Evolutionary conservation across 202 grass and related monocot species (phyloP), one percentile per base, ranked within the genome.

Genomic region (Dendrocalamus latiflorus): DNA sequence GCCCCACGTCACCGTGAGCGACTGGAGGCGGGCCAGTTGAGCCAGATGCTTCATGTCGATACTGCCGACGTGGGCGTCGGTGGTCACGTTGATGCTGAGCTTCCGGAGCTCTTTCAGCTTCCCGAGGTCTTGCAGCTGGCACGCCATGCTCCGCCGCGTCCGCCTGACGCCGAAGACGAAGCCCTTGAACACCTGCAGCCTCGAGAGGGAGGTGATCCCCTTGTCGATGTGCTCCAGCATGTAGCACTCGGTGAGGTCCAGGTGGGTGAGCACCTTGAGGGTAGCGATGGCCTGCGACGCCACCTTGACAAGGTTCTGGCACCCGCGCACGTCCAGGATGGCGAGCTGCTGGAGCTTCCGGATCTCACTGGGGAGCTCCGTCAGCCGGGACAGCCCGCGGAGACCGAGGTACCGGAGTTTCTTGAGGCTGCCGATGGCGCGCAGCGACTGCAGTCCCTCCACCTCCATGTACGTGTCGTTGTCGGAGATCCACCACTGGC

Each of bases 221-320:
- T 3, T 3, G 0, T 42, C 55, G 37, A 93, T 88, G 33, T 90
- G 48, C 48, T 90, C 82, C 6, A 93, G 61, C 91, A 88, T 79
- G 57, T 81, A 88, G 83, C 91, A 93, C 28, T 93, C 85, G 1
- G 70, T 80, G 30, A 93, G 59, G 15, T 93, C 91, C 65, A 93
- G 67, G 72, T 80, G 85, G 69, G 83, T 82, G 17, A 93, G 70
- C 6, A 0, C 13, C 6, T 20, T 76, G 20, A 85, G 30, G 1
- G 1, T 9, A 4, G 0, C 6, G 9, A 83, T 14, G 11, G 42
- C 8, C 2, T 9, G 14, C 17, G 44, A 26, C 33, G 4, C 2
- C 17, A 89, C 17, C 21, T 8, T 16, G 14, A 66, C 81, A 7
- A 94, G 36, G 43, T 91, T 89, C 30, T 91, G 89, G 86, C 92